Percentiles rank a stretch among this genome's conserved stretches.
Evolutionary conservation across 768 basidiomycete species (phyloP).

Genomic region (Auricularia cornea): DNA sequence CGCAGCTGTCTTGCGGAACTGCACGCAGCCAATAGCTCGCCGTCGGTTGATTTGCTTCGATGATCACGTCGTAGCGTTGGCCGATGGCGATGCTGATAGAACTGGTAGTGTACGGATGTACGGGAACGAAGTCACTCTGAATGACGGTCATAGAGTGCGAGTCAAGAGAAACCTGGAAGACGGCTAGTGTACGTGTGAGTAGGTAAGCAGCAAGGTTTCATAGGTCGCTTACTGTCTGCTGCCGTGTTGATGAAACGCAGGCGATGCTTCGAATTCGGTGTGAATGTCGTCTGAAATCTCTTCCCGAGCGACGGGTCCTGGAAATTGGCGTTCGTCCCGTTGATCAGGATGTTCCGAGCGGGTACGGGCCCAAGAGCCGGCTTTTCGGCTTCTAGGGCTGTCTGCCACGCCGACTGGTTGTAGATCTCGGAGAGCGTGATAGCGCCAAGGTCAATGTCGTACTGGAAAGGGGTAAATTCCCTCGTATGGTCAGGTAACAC

Average conservation of each 20-base stretch:
- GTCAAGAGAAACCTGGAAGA: conserved; percentile 4
- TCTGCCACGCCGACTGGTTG: neutral
- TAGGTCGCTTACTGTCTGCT: neutral
- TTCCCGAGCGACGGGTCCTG: neutral
- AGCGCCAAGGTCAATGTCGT: neutral
- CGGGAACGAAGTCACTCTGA: conserved; percentile 1
- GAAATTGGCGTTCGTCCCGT: neutral
- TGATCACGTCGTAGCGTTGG: conserved; percentile 5
- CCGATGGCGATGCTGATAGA: conserved; percentile 1
- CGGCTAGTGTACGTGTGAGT: neutral
- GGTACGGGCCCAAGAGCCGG: neutral
- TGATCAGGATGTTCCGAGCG: neutral
- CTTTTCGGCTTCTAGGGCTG: neutral
- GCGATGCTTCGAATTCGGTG: conserved; percentile 3
- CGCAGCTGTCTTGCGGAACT: neutral
- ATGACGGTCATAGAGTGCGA: conserved; percentile 4
- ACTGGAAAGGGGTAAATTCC: no score
- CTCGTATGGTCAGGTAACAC: neutral
- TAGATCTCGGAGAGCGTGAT: neutral
- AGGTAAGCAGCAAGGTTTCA: neutral
- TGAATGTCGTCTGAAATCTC: conserved; percentile 1
- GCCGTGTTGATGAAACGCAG: conserved; percentile 4
- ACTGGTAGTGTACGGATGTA: neutral
- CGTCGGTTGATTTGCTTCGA: conserved; percentile 1
- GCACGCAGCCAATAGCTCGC: conserved; percentile 1